These are phyloP conservation scores for Hygrophila difformis DNA, from an alignment of 257 asterid species.

Conservation along the genomic window DNA sequence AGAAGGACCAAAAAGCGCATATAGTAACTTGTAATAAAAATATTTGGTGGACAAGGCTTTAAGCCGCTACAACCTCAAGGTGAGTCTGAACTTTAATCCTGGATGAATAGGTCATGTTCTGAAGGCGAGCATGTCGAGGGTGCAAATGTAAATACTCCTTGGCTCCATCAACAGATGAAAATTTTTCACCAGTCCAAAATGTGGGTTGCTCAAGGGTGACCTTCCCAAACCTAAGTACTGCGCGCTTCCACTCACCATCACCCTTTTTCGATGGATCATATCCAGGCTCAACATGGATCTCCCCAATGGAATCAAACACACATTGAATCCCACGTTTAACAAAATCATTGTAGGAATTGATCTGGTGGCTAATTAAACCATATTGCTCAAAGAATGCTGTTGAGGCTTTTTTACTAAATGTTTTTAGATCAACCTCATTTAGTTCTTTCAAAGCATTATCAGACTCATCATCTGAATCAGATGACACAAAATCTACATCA, in stretches of 20 bases:
- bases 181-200: constrained; percentile 58
- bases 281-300: constrained; percentile 61
- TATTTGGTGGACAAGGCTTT: constrained; percentile 1
- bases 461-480: constrained; percentile 44
- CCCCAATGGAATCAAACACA: constrained; percentile 72
- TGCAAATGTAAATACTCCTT: constrained; percentile 35
- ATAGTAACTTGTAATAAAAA: too few species aligned
- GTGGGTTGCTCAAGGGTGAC: constrained; percentile 58
- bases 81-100: constrained; percentile 55
- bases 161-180: constrained; percentile 36
- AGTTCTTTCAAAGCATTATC: constrained; percentile 37
- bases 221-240: constrained; percentile 67
- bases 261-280: constrained; percentile 77
- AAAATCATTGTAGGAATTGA: constrained; percentile 74
- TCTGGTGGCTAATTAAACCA: constrained; percentile 79
- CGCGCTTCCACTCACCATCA: constrained; percentile 76
- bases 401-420: constrained; percentile 59
- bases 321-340: constrained; percentile 55
- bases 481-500: constrained; percentile 25
- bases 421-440: constrained; percentile 33
- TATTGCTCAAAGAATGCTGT: constrained; percentile 61
- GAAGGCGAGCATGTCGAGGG: constrained; percentile 92
- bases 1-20: too few species aligned
- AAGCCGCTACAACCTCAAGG: constrained; percentile 57
- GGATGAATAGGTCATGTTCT: constrained; percentile 81